Percentiles rank a stretch among this genome's conserved stretches.
Evolutionary conservation across 2,329 filamentous ascomycete species (phyloP).

Genomic region (Colletotrichum australisinense): DNA sequence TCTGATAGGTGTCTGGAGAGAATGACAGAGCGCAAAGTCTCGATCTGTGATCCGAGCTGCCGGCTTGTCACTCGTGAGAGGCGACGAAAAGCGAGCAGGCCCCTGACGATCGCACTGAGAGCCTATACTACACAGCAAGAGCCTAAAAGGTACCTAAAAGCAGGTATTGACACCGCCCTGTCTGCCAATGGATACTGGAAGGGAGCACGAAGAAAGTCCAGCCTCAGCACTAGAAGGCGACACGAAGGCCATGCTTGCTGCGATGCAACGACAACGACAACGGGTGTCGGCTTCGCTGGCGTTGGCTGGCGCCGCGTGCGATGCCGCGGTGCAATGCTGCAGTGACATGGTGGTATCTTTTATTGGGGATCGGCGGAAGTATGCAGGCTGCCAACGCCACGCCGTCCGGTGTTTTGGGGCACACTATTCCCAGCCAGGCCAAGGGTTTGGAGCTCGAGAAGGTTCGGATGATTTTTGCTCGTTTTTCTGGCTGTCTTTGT

Average conservation of each 20-base stretch:
- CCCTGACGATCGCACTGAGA: constrained; percentile 8
- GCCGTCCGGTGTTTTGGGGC: constrained; percentile 17
- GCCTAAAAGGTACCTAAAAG: background rate
- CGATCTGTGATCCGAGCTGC: background rate
- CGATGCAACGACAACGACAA: constrained; percentile 20
- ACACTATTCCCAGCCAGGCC: background rate
- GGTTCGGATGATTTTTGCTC: background rate
- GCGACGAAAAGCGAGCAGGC: background rate
- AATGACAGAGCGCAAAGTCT: background rate
- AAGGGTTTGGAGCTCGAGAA: background rate
- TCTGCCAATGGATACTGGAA: background rate
- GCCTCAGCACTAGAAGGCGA: constrained; percentile 14
- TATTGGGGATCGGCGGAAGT: constrained; percentile 23
- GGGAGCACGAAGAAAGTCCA: background rate
- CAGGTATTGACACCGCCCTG: background rate
- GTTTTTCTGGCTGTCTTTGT: no score
- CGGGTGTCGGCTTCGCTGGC: constrained; percentile 26
- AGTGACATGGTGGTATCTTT: constrained; percentile 5
- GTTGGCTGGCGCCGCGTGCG: background rate
- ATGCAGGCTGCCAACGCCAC: constrained; percentile 21
- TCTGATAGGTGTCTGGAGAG: background rate
- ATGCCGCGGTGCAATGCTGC: background rate
- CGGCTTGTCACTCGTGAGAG: background rate
- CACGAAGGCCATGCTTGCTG: constrained; percentile 22
- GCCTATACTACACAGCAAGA: no score